A percentile compares a stretch with the other conserved stretches of the same genome.
These are phyloP conservation scores for Xylaria sp. DNA, from an alignment of 2,329 filamentous ascomycete genomes.

Conservation along the genomic window DNA sequence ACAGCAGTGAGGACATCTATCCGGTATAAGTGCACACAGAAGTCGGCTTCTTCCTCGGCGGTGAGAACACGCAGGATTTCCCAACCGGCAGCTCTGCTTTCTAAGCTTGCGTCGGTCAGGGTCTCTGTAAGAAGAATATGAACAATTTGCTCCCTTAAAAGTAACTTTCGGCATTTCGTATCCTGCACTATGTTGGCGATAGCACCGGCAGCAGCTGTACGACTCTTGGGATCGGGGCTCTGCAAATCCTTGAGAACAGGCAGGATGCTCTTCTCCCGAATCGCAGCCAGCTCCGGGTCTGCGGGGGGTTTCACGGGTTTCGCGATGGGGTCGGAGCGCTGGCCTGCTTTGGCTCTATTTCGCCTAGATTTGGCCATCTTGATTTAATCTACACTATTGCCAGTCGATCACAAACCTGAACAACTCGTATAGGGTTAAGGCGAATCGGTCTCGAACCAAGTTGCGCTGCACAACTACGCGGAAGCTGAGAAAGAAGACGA, in stretches of 20 bases:
- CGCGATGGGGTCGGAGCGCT: slow-evolving; percentile 65
- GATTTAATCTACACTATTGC: background rate
- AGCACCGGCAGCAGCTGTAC: slow-evolving; percentile 68
- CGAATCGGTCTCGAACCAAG: background rate
- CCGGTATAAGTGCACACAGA: slow-evolving; percentile 73
- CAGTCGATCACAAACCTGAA: background rate
- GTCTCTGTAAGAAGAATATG: slow-evolving; percentile 72
- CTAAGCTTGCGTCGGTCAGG: slow-evolving; percentile 70
- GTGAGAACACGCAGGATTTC: slow-evolving; percentile 71
- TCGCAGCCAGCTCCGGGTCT: slow-evolving; percentile 71
- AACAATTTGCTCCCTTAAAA: slow-evolving; percentile 74
- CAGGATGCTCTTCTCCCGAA: slow-evolving; percentile 72
- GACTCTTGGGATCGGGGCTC: slow-evolving; percentile 68
- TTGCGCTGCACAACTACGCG: background rate
- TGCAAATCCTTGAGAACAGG: slow-evolving; percentile 71
- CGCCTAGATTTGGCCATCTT: slow-evolving; percentile 70
- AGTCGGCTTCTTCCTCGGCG: slow-evolving; percentile 73
- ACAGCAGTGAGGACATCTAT: slow-evolving; percentile 71
- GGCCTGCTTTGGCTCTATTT: slow-evolving; percentile 60
- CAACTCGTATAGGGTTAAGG: background rate
- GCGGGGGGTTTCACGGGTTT: slow-evolving; percentile 70
- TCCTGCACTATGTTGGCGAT: slow-evolving; percentile 73
- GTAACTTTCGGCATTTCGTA: slow-evolving; percentile 69
- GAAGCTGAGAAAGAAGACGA: background rate
- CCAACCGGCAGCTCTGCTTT: slow-evolving; percentile 75